Evolutionary conservation across 441 rosid species (phyloP).

Genomic region (Jatropha podagrica): DNA sequence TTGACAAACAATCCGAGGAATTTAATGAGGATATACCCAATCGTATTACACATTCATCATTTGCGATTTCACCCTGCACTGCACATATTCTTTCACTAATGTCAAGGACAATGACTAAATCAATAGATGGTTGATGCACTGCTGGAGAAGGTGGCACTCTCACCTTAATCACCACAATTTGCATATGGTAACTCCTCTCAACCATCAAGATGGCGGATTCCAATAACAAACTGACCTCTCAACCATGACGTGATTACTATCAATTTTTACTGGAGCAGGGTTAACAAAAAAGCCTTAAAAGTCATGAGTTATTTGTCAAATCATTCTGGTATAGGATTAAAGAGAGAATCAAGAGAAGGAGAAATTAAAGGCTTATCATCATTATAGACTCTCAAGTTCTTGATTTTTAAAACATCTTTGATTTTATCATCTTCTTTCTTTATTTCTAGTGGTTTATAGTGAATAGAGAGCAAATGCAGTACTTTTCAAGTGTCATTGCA

Average conservation of each 20-base stretch:
- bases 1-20: slow-evolving; percentile 75
- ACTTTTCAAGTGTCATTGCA: slow-evolving; percentile 68
- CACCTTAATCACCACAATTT: slow-evolving; percentile 56
- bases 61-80: slow-evolving; percentile 36
- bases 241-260: neutral
- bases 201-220: slow-evolving; percentile 71
- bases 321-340: slow-evolving; percentile 72
- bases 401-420: slow-evolving; percentile 29
- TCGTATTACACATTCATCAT: slow-evolving; percentile 68
- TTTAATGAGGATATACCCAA: slow-evolving; percentile 54
- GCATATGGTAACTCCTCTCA: slow-evolving; percentile 51
- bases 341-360: slow-evolving; percentile 52
- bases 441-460: slow-evolving; percentile 6
- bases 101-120: slow-evolving; percentile 70
- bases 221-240: slow-evolving; percentile 44
- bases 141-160: slow-evolving; percentile 47
- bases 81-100: slow-evolving; percentile 48
- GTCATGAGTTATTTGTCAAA: slow-evolving; percentile 33
- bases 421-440: slow-evolving; percentile 19
- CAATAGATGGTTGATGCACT: slow-evolving; percentile 55
- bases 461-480: slow-evolving; percentile 42
- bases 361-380: slow-evolving; percentile 81
- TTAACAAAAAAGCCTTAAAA: slow-evolving; percentile 60
- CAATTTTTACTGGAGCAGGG: slow-evolving; percentile 9
- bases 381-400: slow-evolving; percentile 57